These are phyloP conservation scores for Phytophthora nicotianae DNA, from an alignment of 352 stramenopile species.

Conservation along the genomic window DNA sequence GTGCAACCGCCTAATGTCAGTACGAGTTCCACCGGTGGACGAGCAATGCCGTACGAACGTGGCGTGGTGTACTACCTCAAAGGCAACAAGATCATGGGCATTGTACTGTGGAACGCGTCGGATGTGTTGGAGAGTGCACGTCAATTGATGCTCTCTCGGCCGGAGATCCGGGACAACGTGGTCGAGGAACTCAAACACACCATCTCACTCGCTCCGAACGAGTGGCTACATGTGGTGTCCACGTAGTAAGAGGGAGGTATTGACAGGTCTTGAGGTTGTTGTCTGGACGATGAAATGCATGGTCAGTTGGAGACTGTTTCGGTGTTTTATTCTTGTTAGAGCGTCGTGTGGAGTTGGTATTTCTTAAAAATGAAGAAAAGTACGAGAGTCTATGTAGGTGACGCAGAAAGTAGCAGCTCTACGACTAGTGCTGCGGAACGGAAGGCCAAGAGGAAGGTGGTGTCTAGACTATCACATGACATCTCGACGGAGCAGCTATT, in stretches of 20 bases:
- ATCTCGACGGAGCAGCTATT: conserved; percentile 77
- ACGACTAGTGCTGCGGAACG: conserved; percentile 14
- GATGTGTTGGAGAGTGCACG: conserved; percentile 88
- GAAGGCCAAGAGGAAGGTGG: conserved; percentile 23
- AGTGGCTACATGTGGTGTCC: conserved; percentile 85
- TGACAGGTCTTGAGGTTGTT: conserved; percentile 3
- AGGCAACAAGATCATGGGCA: conserved; percentile 90
- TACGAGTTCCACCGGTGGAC: conserved; percentile 1
- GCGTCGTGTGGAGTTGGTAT: conserved; percentile 1
- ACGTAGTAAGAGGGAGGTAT: conserved; percentile 34
- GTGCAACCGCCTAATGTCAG: conserved; percentile 52
- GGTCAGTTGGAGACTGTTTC: no score
- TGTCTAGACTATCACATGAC: conserved; percentile 53
- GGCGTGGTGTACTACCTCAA: conserved; percentile 92
- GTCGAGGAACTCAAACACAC: conserved; percentile 78
- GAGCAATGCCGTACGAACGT: conserved; percentile 58
- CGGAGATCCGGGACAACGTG: conserved; percentile 75
- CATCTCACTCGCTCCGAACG: conserved; percentile 86
- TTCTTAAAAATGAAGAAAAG: conserved; percentile 26
- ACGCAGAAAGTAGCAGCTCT: background rate
- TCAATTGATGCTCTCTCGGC: conserved; percentile 78
- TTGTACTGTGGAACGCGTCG: conserved; percentile 90
- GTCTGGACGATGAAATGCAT: conserved; percentile 16
- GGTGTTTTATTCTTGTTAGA: conserved; percentile 1
- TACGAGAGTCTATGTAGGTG: conserved; percentile 28